Conservation (phyloP, 169 alveolate species). For the Pseudocohnilembus persalinus region DNA sequence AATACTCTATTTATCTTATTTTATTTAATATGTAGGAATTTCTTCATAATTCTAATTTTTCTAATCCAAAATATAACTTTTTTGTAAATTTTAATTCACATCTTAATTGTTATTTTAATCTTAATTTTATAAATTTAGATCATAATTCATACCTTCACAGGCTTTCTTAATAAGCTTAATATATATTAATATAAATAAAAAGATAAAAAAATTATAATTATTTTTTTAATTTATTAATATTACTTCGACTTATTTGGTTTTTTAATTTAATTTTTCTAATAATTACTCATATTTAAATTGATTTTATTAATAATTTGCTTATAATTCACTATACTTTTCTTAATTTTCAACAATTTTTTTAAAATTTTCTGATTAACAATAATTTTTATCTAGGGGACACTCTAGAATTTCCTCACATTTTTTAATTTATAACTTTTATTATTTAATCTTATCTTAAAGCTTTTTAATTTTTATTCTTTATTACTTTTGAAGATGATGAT, state of each 20-base stretch:
- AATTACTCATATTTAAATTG: background rate
- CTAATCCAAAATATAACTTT: too few species aligned
- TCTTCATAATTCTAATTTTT: too few species aligned
- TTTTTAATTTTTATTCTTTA: background rate
- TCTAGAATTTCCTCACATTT: background rate
- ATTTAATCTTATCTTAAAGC: background rate
- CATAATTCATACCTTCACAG: background rate
- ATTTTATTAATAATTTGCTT: too few species aligned
- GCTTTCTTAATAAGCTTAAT: background rate
- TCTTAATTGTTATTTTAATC: background rate
- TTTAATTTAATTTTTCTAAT: too few species aligned
- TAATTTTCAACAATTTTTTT: background rate
- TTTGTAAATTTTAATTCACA: too few species aligned
- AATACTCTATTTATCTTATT: too few species aligned
- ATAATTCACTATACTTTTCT: background rate
- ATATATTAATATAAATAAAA: too few species aligned
- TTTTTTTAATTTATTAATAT: too few species aligned
- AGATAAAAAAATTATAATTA: too few species aligned
- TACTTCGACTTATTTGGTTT: background rate
- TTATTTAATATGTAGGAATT: too few species aligned
- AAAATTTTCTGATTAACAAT: too few species aligned
- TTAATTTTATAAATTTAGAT: background rate
- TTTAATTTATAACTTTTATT: too few species aligned
- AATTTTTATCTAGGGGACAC: background rate
- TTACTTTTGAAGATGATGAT: background rate